Conservation (phyloP, 257 asterid species). For the Primulina huaijiensis region DNA sequence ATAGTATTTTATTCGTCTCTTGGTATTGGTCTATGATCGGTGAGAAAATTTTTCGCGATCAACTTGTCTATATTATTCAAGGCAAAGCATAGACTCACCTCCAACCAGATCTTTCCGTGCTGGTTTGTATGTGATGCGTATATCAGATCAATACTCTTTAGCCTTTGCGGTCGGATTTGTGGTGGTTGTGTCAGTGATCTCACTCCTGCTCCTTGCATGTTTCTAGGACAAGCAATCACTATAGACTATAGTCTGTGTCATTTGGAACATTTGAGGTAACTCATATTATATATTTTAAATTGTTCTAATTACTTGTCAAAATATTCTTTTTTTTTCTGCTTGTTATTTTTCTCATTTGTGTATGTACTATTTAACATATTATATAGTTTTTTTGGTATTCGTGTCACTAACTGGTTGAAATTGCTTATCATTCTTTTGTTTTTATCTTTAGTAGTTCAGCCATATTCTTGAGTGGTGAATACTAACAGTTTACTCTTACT, state of each 20-base stretch:
- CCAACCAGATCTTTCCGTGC: not conserved
- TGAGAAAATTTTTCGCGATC: constrained; percentile 2
- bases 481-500: not conserved
- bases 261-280: constrained; percentile 2
- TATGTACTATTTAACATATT: not conserved
- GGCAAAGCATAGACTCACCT: not conserved
- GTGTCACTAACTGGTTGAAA: constrained; percentile 7
- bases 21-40: constrained; percentile 11
- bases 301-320: not conserved
- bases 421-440: not conserved
- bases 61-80: not conserved
- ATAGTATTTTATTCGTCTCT: constrained; percentile 1
- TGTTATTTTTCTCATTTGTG: not conserved
- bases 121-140: not conserved
- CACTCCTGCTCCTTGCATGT: not conserved
- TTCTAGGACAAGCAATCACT: not conserved
- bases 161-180: not conserved
- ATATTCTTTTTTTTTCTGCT: not conserved
- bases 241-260: not conserved
- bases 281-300: not conserved
- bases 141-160: not conserved
- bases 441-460: not conserved
- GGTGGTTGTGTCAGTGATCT: constrained; percentile 16
- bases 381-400: not conserved
- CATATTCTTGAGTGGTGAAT: not conserved